Base-by-base conservation (phyloP, 495 filamentous ascomycete genomes). In the Physcia stellaris region DNA sequence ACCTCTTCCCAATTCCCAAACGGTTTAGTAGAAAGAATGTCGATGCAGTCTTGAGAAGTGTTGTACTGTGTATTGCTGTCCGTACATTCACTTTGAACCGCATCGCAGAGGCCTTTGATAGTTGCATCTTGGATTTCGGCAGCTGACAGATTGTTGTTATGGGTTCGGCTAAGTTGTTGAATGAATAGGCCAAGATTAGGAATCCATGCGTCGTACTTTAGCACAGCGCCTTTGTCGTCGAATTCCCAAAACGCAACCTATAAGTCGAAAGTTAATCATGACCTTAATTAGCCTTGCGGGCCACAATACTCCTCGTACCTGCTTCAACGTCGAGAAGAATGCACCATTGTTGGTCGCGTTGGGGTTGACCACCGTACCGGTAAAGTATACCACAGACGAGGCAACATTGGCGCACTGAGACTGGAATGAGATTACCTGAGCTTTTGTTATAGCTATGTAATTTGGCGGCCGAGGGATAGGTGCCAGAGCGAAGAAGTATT, bases 191-290 rank as follows among this genome's bases (percentile, higher is more conserved):
- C 19, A 21, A 47, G 24, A 23, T 34, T 47, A 13, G 39, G 32
- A 18, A 47, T 44, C 44, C 41, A 47, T 20, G 44, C 44, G 27
- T 47, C 44, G 18, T 47, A 47, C 6, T 45, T 28, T 9, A 47
- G 30, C 6, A 47, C 41, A 19, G 41, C 41, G 17, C 44, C 44
- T 0, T 34, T 11, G 12, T 39, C 24, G 33, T 47, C 44, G 40
- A 47, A 47, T 12, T 40, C 22, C 44, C 44, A 47, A 33, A 47
- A 47, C 2, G 40, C 44, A 7, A 47, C 39, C n/a, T n/a, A n/a
- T n/a, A n/a, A n/a, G 36, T 43, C 21, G 23, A 11, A 9, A 17
- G 15, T 9, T 15, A n/a, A n/a, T n/a, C n/a, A n/a, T 11, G 18
- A 9, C 15, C 13, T 16, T n/a, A 29, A 31, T 31, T 11, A 4